These are phyloP conservation scores for Aspergillus terreus DNA, from an alignment of 2,329 filamentous ascomycete species.

Conservation along the genomic window DNA sequence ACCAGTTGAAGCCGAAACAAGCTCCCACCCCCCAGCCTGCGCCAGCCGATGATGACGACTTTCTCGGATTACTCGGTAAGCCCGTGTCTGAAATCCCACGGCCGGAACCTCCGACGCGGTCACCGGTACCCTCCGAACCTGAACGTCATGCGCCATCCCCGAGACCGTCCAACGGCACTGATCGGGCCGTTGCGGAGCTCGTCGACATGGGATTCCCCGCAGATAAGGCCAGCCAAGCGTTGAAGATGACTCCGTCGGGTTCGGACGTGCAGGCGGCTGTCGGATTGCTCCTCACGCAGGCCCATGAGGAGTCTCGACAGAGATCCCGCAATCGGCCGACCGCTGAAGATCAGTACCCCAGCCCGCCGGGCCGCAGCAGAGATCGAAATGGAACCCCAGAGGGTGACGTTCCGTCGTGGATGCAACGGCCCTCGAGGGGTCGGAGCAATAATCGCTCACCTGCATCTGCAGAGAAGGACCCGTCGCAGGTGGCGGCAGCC, in stretches of 20 bases:
- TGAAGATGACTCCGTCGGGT: conserved; percentile 75
- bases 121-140: conserved; percentile 12
- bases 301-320: conserved; percentile 76
- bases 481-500: conserved; percentile 75
- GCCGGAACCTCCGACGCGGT: conserved; percentile 26
- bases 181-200: conserved; percentile 79
- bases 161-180: conserved; percentile 53
- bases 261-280: conserved; percentile 81
- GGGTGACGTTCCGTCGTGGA: conserved; percentile 56
- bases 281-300: conserved; percentile 85
- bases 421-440: conserved; percentile 47
- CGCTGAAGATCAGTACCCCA: conserved; percentile 14
- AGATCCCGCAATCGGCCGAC: conserved; percentile 49
- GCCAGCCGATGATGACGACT: conserved; percentile 58
- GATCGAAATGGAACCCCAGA: conserved; percentile 24
- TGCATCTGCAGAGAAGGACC: conserved; percentile 63
- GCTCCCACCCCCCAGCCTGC: conserved; percentile 46
- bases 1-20: conserved; percentile 54
- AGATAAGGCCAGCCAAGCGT: conserved; percentile 74
- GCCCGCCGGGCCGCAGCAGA: conserved; percentile 21
- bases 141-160: conserved; percentile 17
- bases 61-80: conserved; percentile 58
- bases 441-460: conserved; percentile 29
- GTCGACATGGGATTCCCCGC: conserved; percentile 92
- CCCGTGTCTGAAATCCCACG: conserved; percentile 53